Conservation (phyloP, 306 rosid species). For the Cucumis melo region DNA sequence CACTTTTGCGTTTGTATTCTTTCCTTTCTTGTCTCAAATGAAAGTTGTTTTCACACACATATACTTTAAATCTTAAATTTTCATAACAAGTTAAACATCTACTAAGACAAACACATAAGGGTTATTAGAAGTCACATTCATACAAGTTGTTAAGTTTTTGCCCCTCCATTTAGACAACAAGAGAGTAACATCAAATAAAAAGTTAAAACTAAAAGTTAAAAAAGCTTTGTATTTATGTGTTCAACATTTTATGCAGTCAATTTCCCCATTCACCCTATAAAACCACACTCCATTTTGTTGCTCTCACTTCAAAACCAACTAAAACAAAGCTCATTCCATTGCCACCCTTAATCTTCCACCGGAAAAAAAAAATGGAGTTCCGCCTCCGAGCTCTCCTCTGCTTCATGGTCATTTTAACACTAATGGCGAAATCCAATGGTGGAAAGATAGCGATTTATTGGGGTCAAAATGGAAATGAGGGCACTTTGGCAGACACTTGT, state of each 20-base stretch:
- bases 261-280: neutral
- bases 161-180: neutral
- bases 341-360: neutral
- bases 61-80: neutral
- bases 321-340: neutral
- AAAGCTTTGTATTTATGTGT: neutral
- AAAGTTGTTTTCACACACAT: too few relatives aligned
- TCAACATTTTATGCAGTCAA: neutral
- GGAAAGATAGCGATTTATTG: constrained; percentile 31
- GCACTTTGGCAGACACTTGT: constrained; percentile 33
- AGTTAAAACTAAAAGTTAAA: too few relatives aligned
- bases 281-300: neutral
- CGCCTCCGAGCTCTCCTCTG: constrained; percentile 11
- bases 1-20: too few relatives aligned
- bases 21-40: too few relatives aligned
- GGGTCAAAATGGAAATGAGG: constrained; percentile 42
- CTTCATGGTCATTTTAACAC: neutral
- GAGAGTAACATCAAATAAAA: neutral
- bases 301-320: neutral
- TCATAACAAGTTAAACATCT: neutral
- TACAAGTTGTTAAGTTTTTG: neutral
- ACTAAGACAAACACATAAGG: neutral
- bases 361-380: constrained; percentile 15
- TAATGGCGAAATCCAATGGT: constrained; percentile 4
- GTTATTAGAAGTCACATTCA: neutral